phyloP scores from a whole-genome alignment of 2,329 filamentous ascomycete species.

The Didymella pinodella region DNA sequence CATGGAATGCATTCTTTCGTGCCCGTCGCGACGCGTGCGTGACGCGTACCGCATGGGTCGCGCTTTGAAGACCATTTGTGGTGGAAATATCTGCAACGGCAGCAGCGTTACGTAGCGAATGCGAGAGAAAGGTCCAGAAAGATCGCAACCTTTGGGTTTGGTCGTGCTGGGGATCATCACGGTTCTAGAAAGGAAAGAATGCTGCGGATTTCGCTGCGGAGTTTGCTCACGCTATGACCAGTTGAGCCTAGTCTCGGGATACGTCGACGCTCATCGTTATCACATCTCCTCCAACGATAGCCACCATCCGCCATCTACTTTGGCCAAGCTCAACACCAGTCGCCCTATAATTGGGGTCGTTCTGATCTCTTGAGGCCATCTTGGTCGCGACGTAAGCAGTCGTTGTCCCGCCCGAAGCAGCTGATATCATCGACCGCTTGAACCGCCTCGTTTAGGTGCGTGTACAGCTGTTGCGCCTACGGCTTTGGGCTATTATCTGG shows the following conservation, averaged over 20 bases:
- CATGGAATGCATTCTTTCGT: background rate
- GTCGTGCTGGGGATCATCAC: background rate
- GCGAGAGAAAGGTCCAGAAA: background rate
- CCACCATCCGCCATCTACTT: background rate
- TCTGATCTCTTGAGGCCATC: background rate
- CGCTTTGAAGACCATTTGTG: background rate
- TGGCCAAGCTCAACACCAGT: background rate
- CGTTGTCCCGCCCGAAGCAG: background rate
- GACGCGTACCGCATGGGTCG: background rate
- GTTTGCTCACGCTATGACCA: background rate
- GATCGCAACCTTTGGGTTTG: too few species aligned
- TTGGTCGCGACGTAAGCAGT: background rate
- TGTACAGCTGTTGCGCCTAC: too few species aligned
- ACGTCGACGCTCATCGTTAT: background rate
- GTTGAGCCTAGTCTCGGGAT: slow-evolving; percentile 8
- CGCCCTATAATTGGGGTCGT: background rate
- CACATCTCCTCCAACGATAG: background rate
- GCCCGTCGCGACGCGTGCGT: background rate
- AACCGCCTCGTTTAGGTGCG: too few species aligned
- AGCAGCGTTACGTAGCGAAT: background rate
- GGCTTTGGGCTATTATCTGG: too few species aligned
- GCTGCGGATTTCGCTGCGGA: background rate
- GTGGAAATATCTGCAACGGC: background rate
- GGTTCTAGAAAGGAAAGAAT: background rate
- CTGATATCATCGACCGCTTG: background rate